These are phyloP conservation scores for Sporothrix luriei DNA, from an alignment of 2,329 filamentous ascomycete species.

Conservation along the genomic window DNA sequence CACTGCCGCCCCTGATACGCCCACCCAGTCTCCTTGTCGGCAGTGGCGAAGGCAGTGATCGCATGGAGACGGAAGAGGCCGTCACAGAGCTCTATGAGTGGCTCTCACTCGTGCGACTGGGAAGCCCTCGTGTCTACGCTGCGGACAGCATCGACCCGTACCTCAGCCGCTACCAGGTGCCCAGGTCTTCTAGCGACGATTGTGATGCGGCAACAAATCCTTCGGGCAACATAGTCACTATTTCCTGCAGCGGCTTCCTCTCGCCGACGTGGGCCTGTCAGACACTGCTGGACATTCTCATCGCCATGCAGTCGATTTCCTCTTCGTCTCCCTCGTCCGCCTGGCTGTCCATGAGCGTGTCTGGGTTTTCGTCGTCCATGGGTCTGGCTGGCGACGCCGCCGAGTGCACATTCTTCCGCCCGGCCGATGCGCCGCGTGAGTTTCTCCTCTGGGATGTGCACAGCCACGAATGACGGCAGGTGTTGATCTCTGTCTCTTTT, in stretches of 20 bases:
- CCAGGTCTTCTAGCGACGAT: conserved; percentile 41
- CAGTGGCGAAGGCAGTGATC: conserved; percentile 44
- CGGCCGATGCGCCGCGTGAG: conserved; percentile 53
- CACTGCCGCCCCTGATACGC: conserved; percentile 44
- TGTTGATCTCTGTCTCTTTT: not conserved
- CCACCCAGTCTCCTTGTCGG: conserved; percentile 42
- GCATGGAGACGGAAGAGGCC: conserved; percentile 62
- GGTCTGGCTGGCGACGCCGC: conserved; percentile 49
- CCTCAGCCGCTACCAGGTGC: conserved; percentile 67
- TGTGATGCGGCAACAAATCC: not conserved
- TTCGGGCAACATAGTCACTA: conserved; percentile 47
- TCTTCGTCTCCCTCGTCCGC: conserved; percentile 36
- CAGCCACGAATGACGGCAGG: conserved; percentile 45
- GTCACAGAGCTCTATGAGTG: conserved; percentile 71
- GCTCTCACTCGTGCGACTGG: conserved; percentile 67
- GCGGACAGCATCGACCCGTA: conserved; percentile 67
- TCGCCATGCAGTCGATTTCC: conserved; percentile 47
- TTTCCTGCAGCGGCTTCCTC: conserved; percentile 64
- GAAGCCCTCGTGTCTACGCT: conserved; percentile 63
- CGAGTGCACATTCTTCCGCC: conserved; percentile 59
- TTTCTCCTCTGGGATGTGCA: conserved; percentile 65
- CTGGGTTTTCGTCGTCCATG: conserved; percentile 54
- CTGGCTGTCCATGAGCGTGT: conserved; percentile 61
- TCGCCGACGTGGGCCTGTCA: conserved; percentile 56
- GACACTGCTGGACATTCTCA: conserved; percentile 52